Evolutionary conservation across 352 stramenopile genomes (phyloP), one percentile per base, ranked within the genome.

Genomic region (Phytophthora palmivora): DNA sequence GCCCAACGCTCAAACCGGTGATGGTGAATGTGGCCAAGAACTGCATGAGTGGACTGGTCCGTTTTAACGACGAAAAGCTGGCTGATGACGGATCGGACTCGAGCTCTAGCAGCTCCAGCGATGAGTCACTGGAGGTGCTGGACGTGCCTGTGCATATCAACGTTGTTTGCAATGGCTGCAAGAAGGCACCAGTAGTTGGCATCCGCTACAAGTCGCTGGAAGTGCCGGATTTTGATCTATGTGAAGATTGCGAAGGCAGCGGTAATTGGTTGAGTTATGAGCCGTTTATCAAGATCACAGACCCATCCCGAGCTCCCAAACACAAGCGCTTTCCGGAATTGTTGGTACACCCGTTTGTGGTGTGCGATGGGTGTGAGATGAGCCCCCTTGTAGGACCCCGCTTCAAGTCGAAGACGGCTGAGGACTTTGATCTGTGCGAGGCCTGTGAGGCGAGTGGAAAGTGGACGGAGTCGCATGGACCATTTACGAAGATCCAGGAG

Each of bases 121-220:
- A 46, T 11, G 52, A 59, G 6, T 2, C n/a, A n/a, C n/a, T n/a
- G n/a, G n/a, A n/a, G n/a, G n/a, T 34, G 30, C 30, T 34, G 15
- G 59, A 73, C 21, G 43, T 62, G 33, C 14, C 59, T 1, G 45
- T 81, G 14, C 81, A 90, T 41, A 43, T 75, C 6, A 66, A 53
- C 8, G 44, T 90, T 3, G 52, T 75, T 15, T 90, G 81, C n/a
- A 63, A 88, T 43, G 76, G 81, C 16, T 90, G 86, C 54, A 57
- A 85, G 18, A 79, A 81, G 72, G 51, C 24, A 2, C 82, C 83
- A 6, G 58, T 94, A 3, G 42, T 83, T 26, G 86, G 86, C 14
- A 65, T 80, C 5, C 87, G 84, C 41, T 97, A 89, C 83, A 96
- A 96, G 75, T 89, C 81, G 16, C 51, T 87, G n/a, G 72, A 89